Percentiles rank a stretch among this genome's conserved stretches.
These are phyloP conservation scores for Colletotrichum orchidophilum DNA, from an alignment of 2,329 filamentous ascomycete species.

Conservation along the genomic window DNA sequence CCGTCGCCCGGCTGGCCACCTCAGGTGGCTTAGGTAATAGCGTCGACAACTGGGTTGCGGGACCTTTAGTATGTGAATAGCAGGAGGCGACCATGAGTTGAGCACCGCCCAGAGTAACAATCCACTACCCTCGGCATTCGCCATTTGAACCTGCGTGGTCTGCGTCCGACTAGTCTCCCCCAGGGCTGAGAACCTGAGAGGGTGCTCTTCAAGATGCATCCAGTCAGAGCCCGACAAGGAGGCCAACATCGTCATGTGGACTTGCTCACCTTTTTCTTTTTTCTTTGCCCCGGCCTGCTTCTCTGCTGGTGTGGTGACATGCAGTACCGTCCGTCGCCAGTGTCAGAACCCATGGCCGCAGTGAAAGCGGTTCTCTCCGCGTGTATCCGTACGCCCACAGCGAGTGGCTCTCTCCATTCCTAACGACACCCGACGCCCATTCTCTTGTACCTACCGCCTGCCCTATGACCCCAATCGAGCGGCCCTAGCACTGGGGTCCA, in stretches of 20 bases:
- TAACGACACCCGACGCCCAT: conserved; percentile 5
- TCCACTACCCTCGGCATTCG: conserved; percentile 18
- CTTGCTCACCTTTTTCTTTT: neutral
- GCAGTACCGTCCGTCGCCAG: conserved; percentile 12
- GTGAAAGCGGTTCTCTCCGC: conserved; percentile 20
- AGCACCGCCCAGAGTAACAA: conserved; percentile 23
- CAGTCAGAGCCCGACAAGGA: conserved; percentile 14
- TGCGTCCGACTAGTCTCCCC: conserved; percentile 4
- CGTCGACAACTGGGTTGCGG: conserved; percentile 9
- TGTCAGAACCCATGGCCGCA: conserved; percentile 4
- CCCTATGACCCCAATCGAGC: conserved; percentile 19
- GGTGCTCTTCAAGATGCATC: neutral
- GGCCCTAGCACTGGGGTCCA: conserved; percentile 24
- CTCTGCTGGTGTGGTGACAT: conserved; percentile 25
- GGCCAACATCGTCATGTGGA: conserved; percentile 25
- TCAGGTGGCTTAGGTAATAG: conserved; percentile 28
- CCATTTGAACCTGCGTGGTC: neutral
- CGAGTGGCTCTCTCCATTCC: conserved; percentile 18
- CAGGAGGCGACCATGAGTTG: neutral
- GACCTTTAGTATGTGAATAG: conserved; percentile 8
- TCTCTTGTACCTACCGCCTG: conserved; percentile 6
- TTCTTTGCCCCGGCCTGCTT: conserved; percentile 2
- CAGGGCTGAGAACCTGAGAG: conserved; percentile 20
- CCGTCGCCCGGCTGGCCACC: neutral
- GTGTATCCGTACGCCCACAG: conserved; percentile 8